These are phyloP conservation scores for Penicillium lagena DNA, from an alignment of 495 filamentous ascomycete genomes.

Conservation along the genomic window DNA sequence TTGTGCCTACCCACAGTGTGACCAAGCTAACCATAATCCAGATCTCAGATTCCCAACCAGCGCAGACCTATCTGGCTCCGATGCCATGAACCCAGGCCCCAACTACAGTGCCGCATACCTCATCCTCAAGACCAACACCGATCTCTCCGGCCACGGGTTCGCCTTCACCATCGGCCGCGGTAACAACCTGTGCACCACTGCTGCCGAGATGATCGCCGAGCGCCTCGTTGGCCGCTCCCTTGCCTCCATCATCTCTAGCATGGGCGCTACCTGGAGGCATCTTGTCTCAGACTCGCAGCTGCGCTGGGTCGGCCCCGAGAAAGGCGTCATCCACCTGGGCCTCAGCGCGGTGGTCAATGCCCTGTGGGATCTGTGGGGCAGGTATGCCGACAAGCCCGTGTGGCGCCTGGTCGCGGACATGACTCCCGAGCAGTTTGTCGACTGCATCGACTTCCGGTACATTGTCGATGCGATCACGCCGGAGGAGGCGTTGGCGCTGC, in stretches of 20 bases:
- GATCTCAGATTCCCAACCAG: background rate
- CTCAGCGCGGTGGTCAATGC: constrained; percentile 89
- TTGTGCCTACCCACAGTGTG: constrained; percentile 20
- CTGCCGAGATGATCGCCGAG: constrained; percentile 68
- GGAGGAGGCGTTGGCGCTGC: constrained; percentile 67
- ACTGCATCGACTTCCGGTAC: constrained; percentile 88
- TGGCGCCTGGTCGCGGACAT: constrained; percentile 89
- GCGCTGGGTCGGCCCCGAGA: constrained; percentile 93
- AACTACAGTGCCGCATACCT: constrained; percentile 93
- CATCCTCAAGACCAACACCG: constrained; percentile 75
- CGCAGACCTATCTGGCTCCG: constrained; percentile 55
- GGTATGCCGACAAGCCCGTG: constrained; percentile 75
- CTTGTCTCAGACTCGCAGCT: constrained; percentile 85
- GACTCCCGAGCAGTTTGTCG: constrained; percentile 77
- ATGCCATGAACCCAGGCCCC: constrained; percentile 96
- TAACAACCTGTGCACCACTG: constrained; percentile 86
- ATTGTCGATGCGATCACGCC: constrained; percentile 88
- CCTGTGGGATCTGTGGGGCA: constrained; percentile 96
- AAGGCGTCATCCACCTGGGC: constrained; percentile 90
- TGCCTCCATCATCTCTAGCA: constrained; percentile 67
- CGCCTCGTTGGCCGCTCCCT: constrained; percentile 69
- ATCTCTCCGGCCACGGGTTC: constrained; percentile 79
- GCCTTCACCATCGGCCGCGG: constrained; percentile 95
- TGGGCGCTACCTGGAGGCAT: constrained; percentile 86
- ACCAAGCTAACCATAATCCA: constrained; percentile 44